Percentiles rank a stretch among this genome's conserved stretches.
Conservation (phyloP, 805 yeast genomes). For the Candida corydali region DNA sequence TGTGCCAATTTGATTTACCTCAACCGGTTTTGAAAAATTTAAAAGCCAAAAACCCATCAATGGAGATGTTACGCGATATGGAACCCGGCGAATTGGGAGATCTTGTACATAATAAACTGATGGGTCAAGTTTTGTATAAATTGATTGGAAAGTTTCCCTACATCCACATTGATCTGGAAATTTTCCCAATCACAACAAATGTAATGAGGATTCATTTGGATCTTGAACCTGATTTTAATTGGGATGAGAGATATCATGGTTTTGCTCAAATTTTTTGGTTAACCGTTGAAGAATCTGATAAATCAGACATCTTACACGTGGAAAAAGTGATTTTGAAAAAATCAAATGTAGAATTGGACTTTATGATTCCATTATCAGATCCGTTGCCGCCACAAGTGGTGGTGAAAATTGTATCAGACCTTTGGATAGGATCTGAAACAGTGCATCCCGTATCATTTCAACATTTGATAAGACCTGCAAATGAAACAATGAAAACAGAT, state of each 20-base stretch:
- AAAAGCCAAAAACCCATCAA: constrained; percentile 58
- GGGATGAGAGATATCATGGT: constrained; percentile 85
- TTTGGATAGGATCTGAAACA: constrained; percentile 86
- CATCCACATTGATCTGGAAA: constrained; percentile 69
- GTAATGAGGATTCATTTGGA: constrained; percentile 78
- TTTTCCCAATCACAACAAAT: constrained; percentile 81
- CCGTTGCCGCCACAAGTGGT: constrained; percentile 89
- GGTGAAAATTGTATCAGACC: constrained; percentile 74
- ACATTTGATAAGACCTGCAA: constrained; percentile 82
- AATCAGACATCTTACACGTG: constrained; percentile 68
- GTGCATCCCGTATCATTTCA: constrained; percentile 79
- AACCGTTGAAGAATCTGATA: constrained; percentile 81
- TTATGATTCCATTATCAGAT: constrained; percentile 86
- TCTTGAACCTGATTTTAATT: constrained; percentile 71
- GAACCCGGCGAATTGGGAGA: constrained; percentile 79
- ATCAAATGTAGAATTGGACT: constrained; percentile 75
- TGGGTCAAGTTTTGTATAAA: constrained; percentile 62
- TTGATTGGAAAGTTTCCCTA: constrained; percentile 71
- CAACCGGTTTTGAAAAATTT: constrained; percentile 59
- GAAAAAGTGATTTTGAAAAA: constrained; percentile 72
- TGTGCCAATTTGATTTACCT: constrained; percentile 81
- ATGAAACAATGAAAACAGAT: constrained; percentile 81
- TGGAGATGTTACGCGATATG: constrained; percentile 73
- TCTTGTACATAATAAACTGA: constrained; percentile 72
- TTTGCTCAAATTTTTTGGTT: constrained; percentile 87